Evolutionary conservation across 1,284 basidiomycete species (phyloP), one percentile per base, ranked within the genome.

Genomic region (Trichosporon faecale): DNA sequence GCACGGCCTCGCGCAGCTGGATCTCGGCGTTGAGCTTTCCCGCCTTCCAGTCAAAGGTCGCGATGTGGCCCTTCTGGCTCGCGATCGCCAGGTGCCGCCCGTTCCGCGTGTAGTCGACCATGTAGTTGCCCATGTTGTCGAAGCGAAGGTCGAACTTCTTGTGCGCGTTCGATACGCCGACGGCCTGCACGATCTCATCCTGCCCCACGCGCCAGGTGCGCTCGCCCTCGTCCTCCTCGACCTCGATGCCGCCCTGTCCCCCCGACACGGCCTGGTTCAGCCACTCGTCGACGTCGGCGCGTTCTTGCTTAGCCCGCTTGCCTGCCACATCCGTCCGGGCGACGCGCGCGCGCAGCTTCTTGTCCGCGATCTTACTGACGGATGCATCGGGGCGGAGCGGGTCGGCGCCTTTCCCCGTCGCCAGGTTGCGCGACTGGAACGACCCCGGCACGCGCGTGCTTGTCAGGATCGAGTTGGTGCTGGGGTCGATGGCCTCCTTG

Each of bases 21-120:
- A 98, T 86, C 80, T 99, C 96, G 3, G 91, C 88, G 77, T 94
- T 91, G 37, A 98, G 84, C 55, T 89, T 90, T 0, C 94, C 94
- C 0, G 91, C 89, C 81, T 94, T 91, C 93, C 94, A 96, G 82
- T 98, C 95, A 77, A 98, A 96, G 0, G 94, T 93, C 1, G 94
- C 93, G n/a, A 95, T 88, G 83, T 98, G 94, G 0, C 96, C 95
- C 68, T 87, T 88, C 21, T 87, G 86, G 4, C 94, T 94, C 0
- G 88, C 91, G 73, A 97, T 89, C 0, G 92, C 94, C 66, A 96
- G 81, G 82, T 95, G 91, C 79, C 94, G 93, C 70, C 96, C 96
- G 80, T 98, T 98, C 72, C 91, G 86, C 3, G 94, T 94, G 84
- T 97, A 98, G 71, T 85, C 93, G 82, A 79, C 87, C 85, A 78